These are phyloP conservation scores for Tylopilus subfusipes DNA, from an alignment of 768 basidiomycete genomes.

Conservation along the genomic window DNA sequence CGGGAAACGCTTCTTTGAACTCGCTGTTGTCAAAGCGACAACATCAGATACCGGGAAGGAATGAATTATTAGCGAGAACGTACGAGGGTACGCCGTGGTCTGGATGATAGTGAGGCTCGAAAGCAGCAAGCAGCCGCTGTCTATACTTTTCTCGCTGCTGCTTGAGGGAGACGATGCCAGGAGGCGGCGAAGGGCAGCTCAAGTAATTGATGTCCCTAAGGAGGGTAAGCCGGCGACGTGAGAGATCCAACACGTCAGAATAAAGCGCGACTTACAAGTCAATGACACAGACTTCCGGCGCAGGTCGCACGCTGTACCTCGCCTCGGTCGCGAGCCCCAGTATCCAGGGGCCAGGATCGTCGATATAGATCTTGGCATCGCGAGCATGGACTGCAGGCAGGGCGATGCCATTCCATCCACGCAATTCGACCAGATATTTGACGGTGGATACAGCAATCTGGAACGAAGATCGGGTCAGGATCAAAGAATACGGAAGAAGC, in stretches of 20 bases:
- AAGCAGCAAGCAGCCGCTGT: constrained; percentile 68
- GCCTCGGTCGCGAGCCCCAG: constrained; percentile 86
- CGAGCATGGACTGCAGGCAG: constrained; percentile 80
- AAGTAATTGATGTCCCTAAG: constrained; percentile 76
- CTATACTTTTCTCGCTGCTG: constrained; percentile 80
- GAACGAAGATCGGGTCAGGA: constrained; percentile 4
- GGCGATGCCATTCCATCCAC: constrained; percentile 90
- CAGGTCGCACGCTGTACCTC: constrained; percentile 68
- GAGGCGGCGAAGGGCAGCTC: constrained; percentile 79
- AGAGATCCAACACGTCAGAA: not conserved
- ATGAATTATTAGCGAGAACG: constrained; percentile 4
- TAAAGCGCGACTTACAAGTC: constrained; percentile 60
- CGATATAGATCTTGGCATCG: constrained; percentile 89
- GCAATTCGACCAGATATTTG: constrained; percentile 87
- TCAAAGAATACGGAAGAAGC: not conserved
- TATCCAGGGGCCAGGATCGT: constrained; percentile 97
- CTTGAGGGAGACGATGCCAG: constrained; percentile 69
- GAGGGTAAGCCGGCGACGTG: not conserved
- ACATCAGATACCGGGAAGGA: not conserved
- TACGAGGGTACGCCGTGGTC: constrained; percentile 79
- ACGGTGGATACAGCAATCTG: constrained; percentile 87
- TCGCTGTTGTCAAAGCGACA: constrained; percentile 49
- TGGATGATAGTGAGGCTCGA: constrained; percentile 86
- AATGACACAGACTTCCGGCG: constrained; percentile 81
- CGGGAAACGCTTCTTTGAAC: constrained; percentile 94